These are phyloP conservation scores for Ilyonectria mors-panacis DNA, from an alignment of 2,329 filamentous ascomycete genomes.

Conservation along the genomic window DNA sequence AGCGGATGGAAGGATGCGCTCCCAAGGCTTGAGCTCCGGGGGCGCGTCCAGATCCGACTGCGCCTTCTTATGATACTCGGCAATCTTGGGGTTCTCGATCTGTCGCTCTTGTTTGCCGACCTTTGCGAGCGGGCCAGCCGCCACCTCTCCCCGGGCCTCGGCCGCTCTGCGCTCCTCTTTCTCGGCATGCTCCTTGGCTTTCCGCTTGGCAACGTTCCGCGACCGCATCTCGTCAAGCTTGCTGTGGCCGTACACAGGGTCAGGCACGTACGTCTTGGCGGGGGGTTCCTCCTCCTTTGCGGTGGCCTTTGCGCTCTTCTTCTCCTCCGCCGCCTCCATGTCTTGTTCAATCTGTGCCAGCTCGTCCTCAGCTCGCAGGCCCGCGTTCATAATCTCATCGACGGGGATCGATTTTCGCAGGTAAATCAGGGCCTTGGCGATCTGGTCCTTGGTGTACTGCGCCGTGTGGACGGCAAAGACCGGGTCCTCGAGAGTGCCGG, in stretches of 20 bases:
- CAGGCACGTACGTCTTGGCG: slow-evolving; percentile 50
- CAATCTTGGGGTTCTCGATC: slow-evolving; percentile 56
- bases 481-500: slow-evolving; percentile 75
- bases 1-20: slow-evolving; percentile 70
- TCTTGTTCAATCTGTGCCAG: slow-evolving; percentile 66
- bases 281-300: slow-evolving; percentile 40
- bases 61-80: slow-evolving; percentile 60
- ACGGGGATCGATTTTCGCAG: slow-evolving; percentile 69
- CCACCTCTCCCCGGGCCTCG: slow-evolving; percentile 58
- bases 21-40: slow-evolving; percentile 65
- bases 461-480: slow-evolving; percentile 64
- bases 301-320: slow-evolving; percentile 39
- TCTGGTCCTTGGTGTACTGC: slow-evolving; percentile 58
- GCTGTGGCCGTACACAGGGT: slow-evolving; percentile 72
- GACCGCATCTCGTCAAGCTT: slow-evolving; percentile 71
- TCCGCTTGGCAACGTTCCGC: slow-evolving; percentile 64
- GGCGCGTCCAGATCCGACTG: slow-evolving; percentile 66
- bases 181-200: slow-evolving; percentile 61
- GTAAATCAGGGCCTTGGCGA: slow-evolving; percentile 66
- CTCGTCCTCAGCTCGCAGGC: slow-evolving; percentile 74
- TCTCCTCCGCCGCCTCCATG: slow-evolving; percentile 44
- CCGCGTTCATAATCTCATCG: slow-evolving; percentile 73
- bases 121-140: slow-evolving; percentile 60
- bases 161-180: slow-evolving; percentile 58
- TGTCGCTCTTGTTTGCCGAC: slow-evolving; percentile 55